These are phyloP conservation scores for Pseudocercospora pini-densiflorae DNA, from an alignment of 2,329 filamentous ascomycete species.

Conservation along the genomic window DNA sequence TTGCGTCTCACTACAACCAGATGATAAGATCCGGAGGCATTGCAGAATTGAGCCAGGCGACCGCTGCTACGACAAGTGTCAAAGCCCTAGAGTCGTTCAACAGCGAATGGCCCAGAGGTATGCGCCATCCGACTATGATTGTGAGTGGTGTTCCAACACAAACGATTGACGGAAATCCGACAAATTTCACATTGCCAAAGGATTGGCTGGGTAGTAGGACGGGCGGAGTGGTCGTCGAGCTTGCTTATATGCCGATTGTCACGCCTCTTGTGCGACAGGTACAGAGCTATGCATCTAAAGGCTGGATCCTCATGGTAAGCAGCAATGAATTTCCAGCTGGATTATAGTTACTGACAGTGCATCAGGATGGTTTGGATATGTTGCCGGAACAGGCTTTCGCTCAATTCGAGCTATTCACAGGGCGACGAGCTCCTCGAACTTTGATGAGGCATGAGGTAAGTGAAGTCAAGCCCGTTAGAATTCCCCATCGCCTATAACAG, in stretches of 20 bases:
- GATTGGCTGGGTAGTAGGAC: constrained; percentile 74
- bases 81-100: constrained; percentile 63
- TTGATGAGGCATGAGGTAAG: constrained; percentile 68
- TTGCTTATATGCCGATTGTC: constrained; percentile 72
- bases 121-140: constrained; percentile 71
- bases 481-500: no score
- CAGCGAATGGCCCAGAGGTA: constrained; percentile 67
- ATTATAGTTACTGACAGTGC: not conserved
- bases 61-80: constrained; percentile 44
- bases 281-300: constrained; percentile 59
- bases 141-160: constrained; percentile 78
- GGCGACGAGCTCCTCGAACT: constrained; percentile 69
- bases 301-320: constrained; percentile 69
- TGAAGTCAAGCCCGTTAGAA: not conserved
- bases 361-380: constrained; percentile 69
- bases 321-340: not conserved
- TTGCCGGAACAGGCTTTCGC: constrained; percentile 80
- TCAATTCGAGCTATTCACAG: constrained; percentile 81
- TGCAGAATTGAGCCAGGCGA: constrained; percentile 26
- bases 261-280: constrained; percentile 74
- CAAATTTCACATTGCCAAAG: constrained; percentile 70
- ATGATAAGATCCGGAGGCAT: constrained; percentile 45
- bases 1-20: constrained; percentile 72
- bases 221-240: constrained; percentile 75
- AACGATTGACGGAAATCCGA: constrained; percentile 66